Percentiles rank a stretch among this genome's conserved stretches.
phyloP scores from a whole-genome alignment of 305 asterid species.

The Fraxinus floribunda region DNA sequence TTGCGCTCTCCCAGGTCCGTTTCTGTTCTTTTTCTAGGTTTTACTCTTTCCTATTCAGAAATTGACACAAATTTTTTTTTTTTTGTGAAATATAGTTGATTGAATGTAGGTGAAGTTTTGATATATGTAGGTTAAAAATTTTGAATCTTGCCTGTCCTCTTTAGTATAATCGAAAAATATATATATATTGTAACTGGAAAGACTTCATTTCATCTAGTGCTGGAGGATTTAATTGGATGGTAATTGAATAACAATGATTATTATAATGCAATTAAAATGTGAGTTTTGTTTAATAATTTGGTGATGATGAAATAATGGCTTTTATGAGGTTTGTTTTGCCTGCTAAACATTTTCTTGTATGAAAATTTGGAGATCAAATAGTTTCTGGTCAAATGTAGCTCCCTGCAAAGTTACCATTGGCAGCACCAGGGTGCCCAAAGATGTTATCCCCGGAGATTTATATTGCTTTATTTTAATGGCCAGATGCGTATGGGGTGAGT shows the following conservation, averaged over 20 bases:
- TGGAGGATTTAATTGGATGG: neutral
- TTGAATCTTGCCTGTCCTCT: neutral
- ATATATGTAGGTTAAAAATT: neutral
- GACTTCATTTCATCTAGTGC: neutral
- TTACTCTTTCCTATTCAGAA: neutral
- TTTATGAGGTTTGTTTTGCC: neutral
- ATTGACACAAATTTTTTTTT: neutral
- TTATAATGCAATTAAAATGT: neutral
- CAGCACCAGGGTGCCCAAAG: neutral
- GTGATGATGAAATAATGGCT: neutral
- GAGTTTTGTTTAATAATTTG: neutral
- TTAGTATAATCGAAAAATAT: neutral
- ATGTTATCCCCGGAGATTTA: neutral
- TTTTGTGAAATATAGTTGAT: neutral
- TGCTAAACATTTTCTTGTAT: neutral
- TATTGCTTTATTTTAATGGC: neutral
- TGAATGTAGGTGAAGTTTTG: neutral
- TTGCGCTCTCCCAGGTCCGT: constrained; percentile 57
- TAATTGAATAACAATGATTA: neutral
- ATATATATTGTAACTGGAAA: neutral
- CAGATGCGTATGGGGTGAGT: neutral
- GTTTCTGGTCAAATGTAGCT: neutral
- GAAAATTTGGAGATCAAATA: neutral
- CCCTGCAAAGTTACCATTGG: neutral
- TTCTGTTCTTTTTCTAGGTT: neutral